phyloP scores from a whole-genome alignment of 352 stramenopile genomes.

The Pythium coloratum region DNA sequence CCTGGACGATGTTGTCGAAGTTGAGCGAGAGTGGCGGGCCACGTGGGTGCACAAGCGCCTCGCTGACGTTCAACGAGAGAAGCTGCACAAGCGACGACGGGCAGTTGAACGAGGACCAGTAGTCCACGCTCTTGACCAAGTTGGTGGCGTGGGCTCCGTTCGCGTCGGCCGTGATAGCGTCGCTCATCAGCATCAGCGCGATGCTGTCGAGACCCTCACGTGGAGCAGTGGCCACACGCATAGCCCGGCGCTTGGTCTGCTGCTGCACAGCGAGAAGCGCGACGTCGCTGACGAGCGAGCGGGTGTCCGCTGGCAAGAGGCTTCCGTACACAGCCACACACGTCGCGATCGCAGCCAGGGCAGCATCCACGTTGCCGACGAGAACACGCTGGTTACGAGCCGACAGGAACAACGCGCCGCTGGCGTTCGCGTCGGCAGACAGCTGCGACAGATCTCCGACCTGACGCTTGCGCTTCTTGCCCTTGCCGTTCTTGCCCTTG shows the following conservation, averaged over 20 bases:
- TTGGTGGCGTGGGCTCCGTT: conserved; percentile 55
- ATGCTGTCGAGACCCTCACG: conserved; percentile 36
- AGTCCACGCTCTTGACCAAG: conserved; percentile 54
- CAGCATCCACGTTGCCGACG: conserved; percentile 46
- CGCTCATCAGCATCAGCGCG: conserved; percentile 53
- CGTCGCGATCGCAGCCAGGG: conserved; percentile 50
- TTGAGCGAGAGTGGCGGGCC: conserved; percentile 66
- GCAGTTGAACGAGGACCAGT: conserved; percentile 43
- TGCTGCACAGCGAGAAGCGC: conserved; percentile 40
- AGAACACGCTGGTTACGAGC: conserved; percentile 45
- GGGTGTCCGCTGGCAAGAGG: conserved; percentile 46
- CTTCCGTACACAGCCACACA: conserved; percentile 64
- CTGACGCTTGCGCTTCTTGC: conserved; percentile 86
- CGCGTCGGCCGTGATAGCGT: conserved; percentile 51
- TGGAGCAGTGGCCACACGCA: not conserved
- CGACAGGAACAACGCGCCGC: conserved; percentile 51
- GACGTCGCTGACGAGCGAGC: conserved; percentile 47
- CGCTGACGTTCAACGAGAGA: conserved; percentile 57
- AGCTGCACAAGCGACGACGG: conserved; percentile 42
- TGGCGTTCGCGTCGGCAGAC: conserved; percentile 26
- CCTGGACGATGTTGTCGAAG: conserved; percentile 33
- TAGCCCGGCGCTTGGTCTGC: conserved; percentile 29
- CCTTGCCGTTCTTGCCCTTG: conserved; percentile 44
- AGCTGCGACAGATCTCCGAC: conserved; percentile 53
- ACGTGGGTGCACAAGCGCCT: conserved; percentile 73